Evolutionary conservation across 768 basidiomycete genomes (phyloP), one percentile per base, ranked within the genome.

Genomic region (Polyporus arcularius): DNA sequence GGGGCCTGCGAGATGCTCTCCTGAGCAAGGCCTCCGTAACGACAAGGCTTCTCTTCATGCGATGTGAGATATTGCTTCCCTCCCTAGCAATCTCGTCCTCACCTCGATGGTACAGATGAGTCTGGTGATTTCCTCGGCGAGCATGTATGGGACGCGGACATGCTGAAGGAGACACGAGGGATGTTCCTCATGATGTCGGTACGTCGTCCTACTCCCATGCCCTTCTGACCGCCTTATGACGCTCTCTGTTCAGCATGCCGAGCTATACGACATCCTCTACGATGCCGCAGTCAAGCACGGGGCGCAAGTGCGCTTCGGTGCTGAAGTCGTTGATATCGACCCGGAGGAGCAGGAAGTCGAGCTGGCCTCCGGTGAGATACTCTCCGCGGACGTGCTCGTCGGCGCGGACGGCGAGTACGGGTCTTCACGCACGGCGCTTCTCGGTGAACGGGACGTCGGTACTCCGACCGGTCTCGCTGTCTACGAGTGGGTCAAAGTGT

Each of bases 391-490:
- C 47, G 61, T 76, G 12, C 60, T 78, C 21, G 60, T 78, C n/a
- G 76, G 75, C 16, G 76, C 76, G 15, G 76, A 76, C 52, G 76
- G 76, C 45, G 60, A 58, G 32, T 64, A 57, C 26, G 73, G 74
- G 9, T 46, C 67, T 2, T 65, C 65, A 43, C 66, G 73, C 8
- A 43, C 42, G n/a, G 42, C 62, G 0, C 30, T 69, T 14, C 55
- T 64, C 8, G 68, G 67, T 0, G 58, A 64, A 5, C 32, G 51
- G 10, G 65, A 61, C 30, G 41, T 48, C 14, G 60, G 58, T 28
- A 58, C 39, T 5, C 59, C 63, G 7, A 68, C 64, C 4, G 71
- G 71, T 30, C 35, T 69, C 46, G 66, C 62, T 40, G 47, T 73
- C 53, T 70, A 72, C 61, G 65, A 69, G 73, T 74, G 55, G 49